phyloP scores from a whole-genome alignment of 2,329 filamentous ascomycete genomes.

The Fusarium sp. region DNA sequence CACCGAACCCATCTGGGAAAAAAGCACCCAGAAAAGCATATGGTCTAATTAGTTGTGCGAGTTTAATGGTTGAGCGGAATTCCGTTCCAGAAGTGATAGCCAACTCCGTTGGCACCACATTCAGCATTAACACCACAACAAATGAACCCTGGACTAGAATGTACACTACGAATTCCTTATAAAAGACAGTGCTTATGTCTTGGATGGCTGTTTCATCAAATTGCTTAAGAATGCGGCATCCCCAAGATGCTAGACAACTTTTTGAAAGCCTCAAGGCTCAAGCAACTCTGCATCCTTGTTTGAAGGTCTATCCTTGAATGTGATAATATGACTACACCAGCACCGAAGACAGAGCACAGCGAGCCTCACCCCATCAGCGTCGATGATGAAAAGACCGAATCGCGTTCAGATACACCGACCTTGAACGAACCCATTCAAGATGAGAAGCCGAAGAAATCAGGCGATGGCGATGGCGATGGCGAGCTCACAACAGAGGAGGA shows the following conservation, averaged over 20 bases:
- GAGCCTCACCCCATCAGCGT: background rate
- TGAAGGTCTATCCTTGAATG: background rate
- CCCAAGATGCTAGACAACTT: slow-evolving; percentile 5
- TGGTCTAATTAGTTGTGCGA: background rate
- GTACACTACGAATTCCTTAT: background rate
- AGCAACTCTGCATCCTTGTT: background rate
- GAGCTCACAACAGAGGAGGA: slow-evolving; percentile 12
- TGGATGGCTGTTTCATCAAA: background rate
- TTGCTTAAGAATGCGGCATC: slow-evolving; percentile 10
- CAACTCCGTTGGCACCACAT: slow-evolving; percentile 27
- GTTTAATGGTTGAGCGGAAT: slow-evolving; percentile 10
- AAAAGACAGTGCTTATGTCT: slow-evolving; percentile 5
- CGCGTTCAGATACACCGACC: slow-evolving; percentile 27
- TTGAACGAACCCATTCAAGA: slow-evolving; percentile 26
- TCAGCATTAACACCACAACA: slow-evolving; percentile 6
- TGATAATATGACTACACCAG: slow-evolving; percentile 3
- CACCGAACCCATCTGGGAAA: background rate
- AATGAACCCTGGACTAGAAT: slow-evolving; percentile 1
- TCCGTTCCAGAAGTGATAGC: slow-evolving; percentile 6
- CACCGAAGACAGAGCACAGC: background rate
- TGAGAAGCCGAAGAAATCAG: slow-evolving; percentile 1
- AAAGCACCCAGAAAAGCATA: background rate
- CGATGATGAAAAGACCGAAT: slow-evolving; percentile 11
- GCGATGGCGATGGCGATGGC: slow-evolving; percentile 3
- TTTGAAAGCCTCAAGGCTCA: background rate